Evolutionary conservation across 371 early-diverging fungal species (phyloP), one percentile per base, ranked within the genome.

Genomic region (Apophysomyces sp.): DNA sequence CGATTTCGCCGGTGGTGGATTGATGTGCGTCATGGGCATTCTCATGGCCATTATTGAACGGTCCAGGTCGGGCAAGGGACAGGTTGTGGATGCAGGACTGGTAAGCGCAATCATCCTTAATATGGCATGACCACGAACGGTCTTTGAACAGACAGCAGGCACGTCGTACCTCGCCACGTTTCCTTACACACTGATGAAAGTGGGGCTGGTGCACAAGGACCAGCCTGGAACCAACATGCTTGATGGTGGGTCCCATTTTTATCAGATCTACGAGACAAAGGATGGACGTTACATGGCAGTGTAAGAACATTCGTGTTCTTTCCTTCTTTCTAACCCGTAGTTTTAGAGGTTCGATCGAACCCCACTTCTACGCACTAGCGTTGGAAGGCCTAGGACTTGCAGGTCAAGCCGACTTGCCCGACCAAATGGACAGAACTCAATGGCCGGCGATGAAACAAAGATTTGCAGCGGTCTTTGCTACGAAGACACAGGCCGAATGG

Each of bases 1-100:
- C 34, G 92, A 92, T 66, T 92, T 92, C 73, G 90, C 90, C 51
- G 91, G 91, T 44, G 92, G 92, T 37, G 85, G 87, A 29, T 52
- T 90, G 30, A 78, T 92, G 69, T 87, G 88, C 57, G 91, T 81
- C 0, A 70, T 88, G 64, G 90, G 91, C 15, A 82, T 92, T 51
- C 64, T 90, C 26, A 70, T 89, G 59, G 89, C 92, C 1, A 61
- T 92, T 13, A 57, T 88, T 12, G 88, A 89, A 57, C 69, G 91
- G 9, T n/a, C 61, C 12, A 69, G 61, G 30, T 83, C 90, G 2
- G 87, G 87, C n/a, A 75, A 81, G 61, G 92, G 92, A 2, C 89
- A 89, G 64, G 84, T 92, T 1, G 65, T 92, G 1, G 92, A 92
- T 65, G 83, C 84, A 1, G 83, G 84, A 54, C 84, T 92, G 82